Percentiles rank a stretch among this genome's conserved stretches.
phyloP scores from a whole-genome alignment of 305 asterid genomes.

The Plantago lanceolata region DNA sequence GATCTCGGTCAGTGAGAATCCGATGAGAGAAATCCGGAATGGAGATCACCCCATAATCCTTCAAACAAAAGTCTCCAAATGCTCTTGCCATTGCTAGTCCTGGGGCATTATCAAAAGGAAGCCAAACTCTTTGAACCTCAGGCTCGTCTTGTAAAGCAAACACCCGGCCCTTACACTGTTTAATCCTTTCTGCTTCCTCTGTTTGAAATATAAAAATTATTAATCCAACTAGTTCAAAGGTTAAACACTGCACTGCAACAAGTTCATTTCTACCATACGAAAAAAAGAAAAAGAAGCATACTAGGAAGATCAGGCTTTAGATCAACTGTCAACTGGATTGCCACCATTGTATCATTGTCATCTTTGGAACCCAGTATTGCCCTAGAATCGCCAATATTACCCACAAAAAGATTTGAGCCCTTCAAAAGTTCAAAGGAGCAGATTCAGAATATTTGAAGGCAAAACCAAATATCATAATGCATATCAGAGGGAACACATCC shows the following conservation, averaged over 20 bases:
- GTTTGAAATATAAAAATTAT: background rate
- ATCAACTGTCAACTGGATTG: slow-evolving; percentile 87
- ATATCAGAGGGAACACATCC: background rate
- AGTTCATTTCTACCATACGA: background rate
- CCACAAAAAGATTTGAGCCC: slow-evolving; percentile 51
- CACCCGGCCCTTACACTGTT: slow-evolving; percentile 12
- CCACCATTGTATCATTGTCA: slow-evolving; percentile 45
- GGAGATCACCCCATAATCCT: slow-evolving; percentile 17
- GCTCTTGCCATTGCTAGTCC: slow-evolving; percentile 18
- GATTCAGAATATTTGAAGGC: background rate
- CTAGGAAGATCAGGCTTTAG: slow-evolving; percentile 90
- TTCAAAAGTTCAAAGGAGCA: slow-evolving; percentile 19
- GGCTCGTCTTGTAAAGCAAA: slow-evolving; percentile 17
- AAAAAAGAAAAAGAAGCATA: slow-evolving; percentile 15
- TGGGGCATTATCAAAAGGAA: slow-evolving; percentile 9
- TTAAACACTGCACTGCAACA: background rate
- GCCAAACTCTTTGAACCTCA: slow-evolving; percentile 17
- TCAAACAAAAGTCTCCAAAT: slow-evolving; percentile 19
- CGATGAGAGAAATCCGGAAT: slow-evolving; percentile 13
- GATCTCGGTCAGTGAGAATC: slow-evolving; percentile 9
- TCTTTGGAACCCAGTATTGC: slow-evolving; percentile 71
- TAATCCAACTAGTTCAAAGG: background rate
- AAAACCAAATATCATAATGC: slow-evolving; percentile 6
- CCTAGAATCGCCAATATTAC: slow-evolving; percentile 79
- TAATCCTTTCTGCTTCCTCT: slow-evolving; percentile 17